These are phyloP conservation scores for Lentinula sp. DNA, from an alignment of 768 basidiomycete genomes.

Conservation along the genomic window DNA sequence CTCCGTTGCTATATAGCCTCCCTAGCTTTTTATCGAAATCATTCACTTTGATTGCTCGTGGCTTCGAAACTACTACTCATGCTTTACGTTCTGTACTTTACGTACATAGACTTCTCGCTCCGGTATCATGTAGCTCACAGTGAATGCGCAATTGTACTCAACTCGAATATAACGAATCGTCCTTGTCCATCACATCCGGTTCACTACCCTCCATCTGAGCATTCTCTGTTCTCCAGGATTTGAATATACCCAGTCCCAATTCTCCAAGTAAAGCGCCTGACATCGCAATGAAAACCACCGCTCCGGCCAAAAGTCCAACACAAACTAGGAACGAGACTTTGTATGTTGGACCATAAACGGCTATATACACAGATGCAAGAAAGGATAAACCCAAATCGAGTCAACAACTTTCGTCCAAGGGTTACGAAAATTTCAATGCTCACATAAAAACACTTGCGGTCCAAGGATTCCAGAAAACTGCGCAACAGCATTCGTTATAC, in stretches of 20 bases:
- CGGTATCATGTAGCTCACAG: too few relatives aligned
- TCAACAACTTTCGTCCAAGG: neutral
- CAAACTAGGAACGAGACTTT: conserved; percentile 14
- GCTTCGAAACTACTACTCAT: neutral
- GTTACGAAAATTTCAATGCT: conserved; percentile 3
- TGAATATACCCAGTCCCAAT: neutral
- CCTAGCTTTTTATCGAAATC: too few relatives aligned
- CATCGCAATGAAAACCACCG: conserved; percentile 6
- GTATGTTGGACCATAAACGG: conserved; percentile 2
- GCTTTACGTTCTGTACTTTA: neutral
- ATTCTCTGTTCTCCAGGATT: neutral
- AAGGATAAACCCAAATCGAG: neutral
- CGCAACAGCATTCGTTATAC: conserved; percentile 14
- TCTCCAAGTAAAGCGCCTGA: conserved; percentile 1
- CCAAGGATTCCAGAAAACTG: conserved; percentile 16
- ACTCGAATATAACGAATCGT: neutral
- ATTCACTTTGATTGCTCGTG: too few relatives aligned
- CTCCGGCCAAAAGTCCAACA: conserved; percentile 11
- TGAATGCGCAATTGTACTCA: neutral
- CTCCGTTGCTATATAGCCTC: neutral
- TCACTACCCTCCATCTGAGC: neutral
- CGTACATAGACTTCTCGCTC: neutral
- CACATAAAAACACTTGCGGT: conserved; percentile 14
- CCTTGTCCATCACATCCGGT: neutral
- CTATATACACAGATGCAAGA: neutral